These are phyloP conservation scores for Paraphaeosphaeria sporulosa DNA, from an alignment of 2,329 filamentous ascomycete species.

Conservation along the genomic window DNA sequence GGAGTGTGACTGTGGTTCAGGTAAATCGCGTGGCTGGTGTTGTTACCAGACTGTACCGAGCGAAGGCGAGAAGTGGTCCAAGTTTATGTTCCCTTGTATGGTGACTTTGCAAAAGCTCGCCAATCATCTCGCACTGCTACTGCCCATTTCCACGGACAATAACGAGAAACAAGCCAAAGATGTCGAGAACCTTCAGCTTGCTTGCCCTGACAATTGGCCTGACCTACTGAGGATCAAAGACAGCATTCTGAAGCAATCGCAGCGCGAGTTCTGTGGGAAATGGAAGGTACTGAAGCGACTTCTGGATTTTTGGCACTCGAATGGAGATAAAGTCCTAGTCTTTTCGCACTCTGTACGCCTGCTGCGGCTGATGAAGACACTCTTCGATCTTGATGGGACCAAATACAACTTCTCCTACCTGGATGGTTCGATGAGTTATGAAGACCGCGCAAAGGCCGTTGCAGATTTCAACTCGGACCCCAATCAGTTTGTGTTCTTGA, in stretches of 20 bases:
- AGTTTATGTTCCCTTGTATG: constrained; percentile 85
- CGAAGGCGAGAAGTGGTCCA: constrained; percentile 71
- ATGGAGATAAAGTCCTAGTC: constrained; percentile 92
- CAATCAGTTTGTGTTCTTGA: constrained; percentile 90
- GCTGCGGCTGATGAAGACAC: constrained; percentile 80
- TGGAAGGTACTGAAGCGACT: constrained; percentile 92
- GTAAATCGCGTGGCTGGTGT: constrained; percentile 81
- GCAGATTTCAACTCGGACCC: constrained; percentile 92
- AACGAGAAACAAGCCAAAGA: constrained; percentile 81
- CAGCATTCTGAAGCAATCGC: constrained; percentile 79
- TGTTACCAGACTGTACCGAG: constrained; percentile 67
- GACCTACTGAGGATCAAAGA: constrained; percentile 77
- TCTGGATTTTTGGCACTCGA: constrained; percentile 86
- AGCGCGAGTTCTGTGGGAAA: constrained; percentile 93
- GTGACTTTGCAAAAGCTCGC: constrained; percentile 83
- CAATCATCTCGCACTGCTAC: constrained; percentile 89
- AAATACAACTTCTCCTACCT: constrained; percentile 91
- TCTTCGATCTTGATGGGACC: constrained; percentile 79
- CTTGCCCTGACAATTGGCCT: constrained; percentile 78
- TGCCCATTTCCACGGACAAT: constrained; percentile 71
- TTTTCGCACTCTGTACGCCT: constrained; percentile 93
- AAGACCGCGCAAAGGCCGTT: constrained; percentile 81
- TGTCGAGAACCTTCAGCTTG: constrained; percentile 74
- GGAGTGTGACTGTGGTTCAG: constrained; percentile 72
- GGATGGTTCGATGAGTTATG: constrained; percentile 82